phyloP scores from a whole-genome alignment of 2,329 filamentous ascomycete genomes.

The Didymella glomerata region DNA sequence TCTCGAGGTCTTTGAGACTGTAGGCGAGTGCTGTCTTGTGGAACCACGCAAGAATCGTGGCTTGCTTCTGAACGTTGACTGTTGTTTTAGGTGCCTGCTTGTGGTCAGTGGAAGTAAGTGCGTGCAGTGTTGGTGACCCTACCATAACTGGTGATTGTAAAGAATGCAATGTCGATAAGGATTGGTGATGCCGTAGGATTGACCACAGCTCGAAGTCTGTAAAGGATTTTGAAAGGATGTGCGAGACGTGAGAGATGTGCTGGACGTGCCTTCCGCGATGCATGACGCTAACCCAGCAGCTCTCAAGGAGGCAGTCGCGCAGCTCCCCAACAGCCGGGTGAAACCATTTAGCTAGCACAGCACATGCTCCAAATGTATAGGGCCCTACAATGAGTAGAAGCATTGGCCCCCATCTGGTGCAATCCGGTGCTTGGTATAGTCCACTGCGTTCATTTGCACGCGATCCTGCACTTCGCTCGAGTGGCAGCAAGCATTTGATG shows the following conservation, averaged over 20 bases:
- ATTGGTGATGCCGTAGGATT: background rate
- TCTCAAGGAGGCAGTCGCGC: constrained; percentile 23
- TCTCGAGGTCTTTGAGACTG: constrained; percentile 73
- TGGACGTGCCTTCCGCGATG: constrained; percentile 26
- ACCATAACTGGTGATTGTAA: constrained; percentile 20
- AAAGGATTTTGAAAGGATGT: background rate
- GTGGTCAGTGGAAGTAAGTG: constrained; percentile 19
- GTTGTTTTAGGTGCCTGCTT: constrained; percentile 62
- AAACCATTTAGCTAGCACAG: background rate
- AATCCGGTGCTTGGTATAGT: too few relatives aligned
- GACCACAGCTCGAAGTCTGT: background rate
- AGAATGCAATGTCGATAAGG: background rate
- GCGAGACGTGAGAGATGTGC: background rate
- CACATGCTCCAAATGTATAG: background rate
- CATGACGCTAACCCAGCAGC: constrained; percentile 17
- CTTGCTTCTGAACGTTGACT: constrained; percentile 66
- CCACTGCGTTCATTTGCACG: too few relatives aligned
- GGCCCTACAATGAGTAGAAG: too few relatives aligned
- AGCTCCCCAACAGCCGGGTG: background rate
- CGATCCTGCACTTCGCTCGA: background rate
- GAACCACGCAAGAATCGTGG: constrained; percentile 67
- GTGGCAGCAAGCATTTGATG: too few relatives aligned
- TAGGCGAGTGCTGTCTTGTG: constrained; percentile 68
- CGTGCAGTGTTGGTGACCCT: background rate
- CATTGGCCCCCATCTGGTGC: too few relatives aligned